These are phyloP conservation scores for Salvia rosmarinus DNA, from an alignment of 257 asterid species.

Conservation along the genomic window DNA sequence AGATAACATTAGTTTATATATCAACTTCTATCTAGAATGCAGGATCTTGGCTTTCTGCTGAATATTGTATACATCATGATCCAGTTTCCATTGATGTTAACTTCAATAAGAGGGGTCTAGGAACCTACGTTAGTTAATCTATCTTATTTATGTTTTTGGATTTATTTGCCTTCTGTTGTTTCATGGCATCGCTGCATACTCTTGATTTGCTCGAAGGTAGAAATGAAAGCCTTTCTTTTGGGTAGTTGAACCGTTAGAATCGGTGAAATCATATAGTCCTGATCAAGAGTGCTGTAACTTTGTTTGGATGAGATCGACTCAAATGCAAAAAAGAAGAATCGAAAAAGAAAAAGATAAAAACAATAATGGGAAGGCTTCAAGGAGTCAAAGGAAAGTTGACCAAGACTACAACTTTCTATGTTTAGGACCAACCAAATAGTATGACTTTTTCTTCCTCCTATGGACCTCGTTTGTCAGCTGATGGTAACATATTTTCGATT, in stretches of 20 bases:
- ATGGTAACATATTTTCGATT: too few species aligned
- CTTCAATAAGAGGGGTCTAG: constrained; percentile 11
- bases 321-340: not conserved
- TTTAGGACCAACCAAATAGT: constrained; percentile 13
- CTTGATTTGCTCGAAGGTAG: constrained; percentile 15
- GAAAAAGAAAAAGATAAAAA: not conserved
- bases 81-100: constrained; percentile 14
- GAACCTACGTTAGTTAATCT: too few species aligned
- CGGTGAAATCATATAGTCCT: not conserved
- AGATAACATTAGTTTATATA: constrained; percentile 37
- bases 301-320: not conserved
- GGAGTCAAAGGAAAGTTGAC: constrained; percentile 5
- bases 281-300: constrained; percentile 13
- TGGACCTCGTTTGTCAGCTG: too few species aligned
- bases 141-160: not conserved
- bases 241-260: not conserved
- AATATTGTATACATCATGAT: constrained; percentile 31
- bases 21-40: constrained; percentile 35
- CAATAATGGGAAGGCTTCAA: not conserved
- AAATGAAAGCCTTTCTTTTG: not conserved
- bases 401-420: constrained; percentile 25
- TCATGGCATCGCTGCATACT: not conserved
- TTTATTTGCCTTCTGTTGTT: constrained; percentile 20
- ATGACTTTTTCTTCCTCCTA: too few species aligned
- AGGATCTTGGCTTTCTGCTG: constrained; percentile 45